Evolutionary conservation across 805 yeast genomes (phyloP).

Genomic region (Saitoella complicata): DNA sequence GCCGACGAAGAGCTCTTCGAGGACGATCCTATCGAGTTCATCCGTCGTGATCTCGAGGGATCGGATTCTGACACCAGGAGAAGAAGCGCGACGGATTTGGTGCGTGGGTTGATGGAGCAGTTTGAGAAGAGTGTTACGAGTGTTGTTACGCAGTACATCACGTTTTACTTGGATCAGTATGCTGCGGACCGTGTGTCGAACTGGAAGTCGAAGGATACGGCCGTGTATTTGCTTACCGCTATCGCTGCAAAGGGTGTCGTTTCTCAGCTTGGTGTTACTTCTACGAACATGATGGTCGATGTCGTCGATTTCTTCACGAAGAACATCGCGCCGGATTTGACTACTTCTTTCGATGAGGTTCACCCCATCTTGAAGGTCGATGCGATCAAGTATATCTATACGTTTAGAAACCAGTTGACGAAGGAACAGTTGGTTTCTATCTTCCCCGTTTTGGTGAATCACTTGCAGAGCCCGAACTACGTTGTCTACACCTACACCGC

Average conservation of each 20-base stretch:
- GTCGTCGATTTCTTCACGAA: conserved; percentile 71
- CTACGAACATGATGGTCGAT: conserved; percentile 71
- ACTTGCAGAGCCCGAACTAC: conserved; percentile 47
- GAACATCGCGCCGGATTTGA: conserved; percentile 69
- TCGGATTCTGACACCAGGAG: conserved; percentile 86
- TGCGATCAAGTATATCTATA: conserved; percentile 78
- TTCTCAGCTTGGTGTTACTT: conserved; percentile 73
- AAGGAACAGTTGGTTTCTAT: conserved; percentile 68
- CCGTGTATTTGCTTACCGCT: conserved; percentile 71
- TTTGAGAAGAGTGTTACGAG: conserved; percentile 60
- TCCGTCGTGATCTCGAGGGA: conserved; percentile 87
- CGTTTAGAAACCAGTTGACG: conserved; percentile 82
- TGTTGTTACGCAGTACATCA: conserved; percentile 57
- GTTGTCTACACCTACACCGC: conserved; percentile 91
- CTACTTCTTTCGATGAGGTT: conserved; percentile 25
- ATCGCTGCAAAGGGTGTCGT: conserved; percentile 82
- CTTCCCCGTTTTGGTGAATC: conserved; percentile 59
- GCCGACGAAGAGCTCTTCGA: conserved; percentile 86
- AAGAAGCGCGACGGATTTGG: conserved; percentile 80
- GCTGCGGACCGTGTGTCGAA: conserved; percentile 28
- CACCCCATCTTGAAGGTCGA: conserved; percentile 78
- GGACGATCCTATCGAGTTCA: conserved; percentile 90
- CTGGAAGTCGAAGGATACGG: conserved; percentile 81
- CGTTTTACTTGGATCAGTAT: conserved; percentile 43
- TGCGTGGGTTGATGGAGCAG: conserved; percentile 68